Base-by-base conservation (phyloP, 2,329 filamentous ascomycete species). In the Xylariaceae sp. region DNA sequence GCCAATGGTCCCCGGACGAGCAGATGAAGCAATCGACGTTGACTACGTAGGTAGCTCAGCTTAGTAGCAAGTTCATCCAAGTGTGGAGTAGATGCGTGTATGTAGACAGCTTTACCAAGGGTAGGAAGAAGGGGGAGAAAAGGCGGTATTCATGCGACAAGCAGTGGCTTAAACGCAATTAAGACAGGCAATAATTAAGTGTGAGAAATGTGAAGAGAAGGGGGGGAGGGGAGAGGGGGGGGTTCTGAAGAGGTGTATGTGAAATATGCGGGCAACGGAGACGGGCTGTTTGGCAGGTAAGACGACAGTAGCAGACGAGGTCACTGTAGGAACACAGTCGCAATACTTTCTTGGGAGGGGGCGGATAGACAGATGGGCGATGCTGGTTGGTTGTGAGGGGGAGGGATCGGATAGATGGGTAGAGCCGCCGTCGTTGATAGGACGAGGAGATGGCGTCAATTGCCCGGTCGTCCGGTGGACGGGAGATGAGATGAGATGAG, bases 291-390 rank as follows among this genome's bases (percentile, higher is more conserved):
- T 35, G 23, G 49, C 44, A 54, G 45, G 6, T 23, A 50, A 56
- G 61, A 61, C 52, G 59, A 58, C 57, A 30, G 23, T 30, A 30
- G 5, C 51, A 45, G 53, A 53, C 60, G 55, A 58, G 61, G 62
- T 64, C 62, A 55, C 60, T 44, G 60, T 58, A 64, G 62, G 58
- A 64, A 64, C 60, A 62, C 57, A 59, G 62, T 62, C 62, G 57
- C 62, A 62, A 55, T 50, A 55, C 49, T 47, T 53, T 55, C 60
- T 64, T 56, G 61, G 54, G 57, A 37, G 59, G 56, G 60, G 45
- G 54, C 48, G 34, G 60, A 48, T 34, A 18, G 53, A 59, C 61
- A 63, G 59, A 55, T 58, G 61, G 63, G 30, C 47, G 23, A 59
- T 30, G 41, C 52, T 61, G 60, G 56, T 61, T 65, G 61, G 61